Conservation (phyloP, 1,139 yeast genomes). For the Geotrichum restrictum region DNA sequence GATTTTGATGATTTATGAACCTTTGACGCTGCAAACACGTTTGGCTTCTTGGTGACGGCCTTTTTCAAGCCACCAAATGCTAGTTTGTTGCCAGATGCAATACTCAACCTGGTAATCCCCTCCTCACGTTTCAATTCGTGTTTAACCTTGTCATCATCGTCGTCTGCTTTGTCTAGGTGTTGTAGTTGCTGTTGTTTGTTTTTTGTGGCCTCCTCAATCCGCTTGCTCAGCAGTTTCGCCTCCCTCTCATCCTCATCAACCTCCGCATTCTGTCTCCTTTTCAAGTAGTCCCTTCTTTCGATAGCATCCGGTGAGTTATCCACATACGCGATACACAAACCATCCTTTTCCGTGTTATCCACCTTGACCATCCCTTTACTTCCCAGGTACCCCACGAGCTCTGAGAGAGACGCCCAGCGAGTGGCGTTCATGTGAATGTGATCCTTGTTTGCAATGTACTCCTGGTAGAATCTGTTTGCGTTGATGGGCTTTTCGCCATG, state of each 20-base stretch:
- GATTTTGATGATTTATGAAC: slow-evolving; percentile 1
- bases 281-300: slow-evolving; percentile 39
- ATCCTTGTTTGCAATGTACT: slow-evolving; percentile 66
- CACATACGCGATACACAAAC: slow-evolving; percentile 49
- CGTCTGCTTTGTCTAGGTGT: slow-evolving; percentile 15
- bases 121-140: slow-evolving; percentile 25
- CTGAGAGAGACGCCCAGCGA: slow-evolving; percentile 65
- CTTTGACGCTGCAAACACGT: slow-evolving; percentile 21
- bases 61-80: slow-evolving; percentile 3
- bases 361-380: slow-evolving; percentile 57
- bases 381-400: slow-evolving; percentile 64
- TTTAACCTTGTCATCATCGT: slow-evolving; percentile 23
- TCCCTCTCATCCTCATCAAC: slow-evolving; percentile 48
- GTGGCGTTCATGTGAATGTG: slow-evolving; percentile 93
- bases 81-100: slow-evolving; percentile 17
- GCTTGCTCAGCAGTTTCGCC: slow-evolving; percentile 47
- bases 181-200: neutral
- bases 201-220: slow-evolving; percentile 47
- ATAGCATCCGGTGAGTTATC: slow-evolving; percentile 50
- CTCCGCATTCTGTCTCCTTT: slow-evolving; percentile 38
- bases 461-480: slow-evolving; percentile 87
- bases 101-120: slow-evolving; percentile 18
- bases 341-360: slow-evolving; percentile 46
- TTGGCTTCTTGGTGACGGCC: slow-evolving; percentile 21
- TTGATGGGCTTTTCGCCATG: slow-evolving; percentile 82